phyloP scores from a whole-genome alignment of 31 red algal genomes.

The Odonthalia washingtoniensis region DNA sequence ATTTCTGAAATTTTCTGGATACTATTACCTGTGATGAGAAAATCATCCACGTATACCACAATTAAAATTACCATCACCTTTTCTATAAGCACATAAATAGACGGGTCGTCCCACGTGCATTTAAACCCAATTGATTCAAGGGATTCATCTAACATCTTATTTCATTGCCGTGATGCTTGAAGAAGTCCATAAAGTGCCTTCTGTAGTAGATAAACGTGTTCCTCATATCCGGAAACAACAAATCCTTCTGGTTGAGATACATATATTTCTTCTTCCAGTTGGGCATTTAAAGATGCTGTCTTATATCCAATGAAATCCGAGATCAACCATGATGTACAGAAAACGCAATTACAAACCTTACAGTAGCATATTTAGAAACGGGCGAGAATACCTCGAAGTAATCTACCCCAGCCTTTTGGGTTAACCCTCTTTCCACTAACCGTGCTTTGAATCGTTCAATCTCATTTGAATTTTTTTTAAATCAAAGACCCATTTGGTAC shows the following conservation, averaged over 20 bases:
- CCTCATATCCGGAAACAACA: background rate
- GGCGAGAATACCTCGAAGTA: conserved; percentile 38
- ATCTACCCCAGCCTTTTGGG: too few species aligned
- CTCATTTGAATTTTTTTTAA: background rate
- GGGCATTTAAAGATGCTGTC: background rate
- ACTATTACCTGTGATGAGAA: background rate
- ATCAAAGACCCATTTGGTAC: background rate
- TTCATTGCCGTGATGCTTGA: background rate
- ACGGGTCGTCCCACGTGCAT: background rate
- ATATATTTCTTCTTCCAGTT: background rate
- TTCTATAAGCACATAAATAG: background rate
- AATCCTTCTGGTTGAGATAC: background rate
- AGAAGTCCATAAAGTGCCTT: background rate
- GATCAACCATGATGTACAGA: conserved; percentile 5
- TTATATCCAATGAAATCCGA: background rate
- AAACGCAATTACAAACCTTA: conserved; percentile 8
- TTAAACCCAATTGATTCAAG: background rate
- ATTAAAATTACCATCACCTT: background rate
- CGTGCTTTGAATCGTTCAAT: background rate
- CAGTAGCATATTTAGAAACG: conserved; percentile 34
- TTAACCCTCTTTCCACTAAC: background rate
- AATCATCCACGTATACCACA: too few species aligned
- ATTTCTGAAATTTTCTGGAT: background rate
- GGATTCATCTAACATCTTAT: background rate
- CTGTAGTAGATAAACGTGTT: background rate